Conservation (phyloP, 441 rosid species). For the Jatropha podagrica region DNA sequence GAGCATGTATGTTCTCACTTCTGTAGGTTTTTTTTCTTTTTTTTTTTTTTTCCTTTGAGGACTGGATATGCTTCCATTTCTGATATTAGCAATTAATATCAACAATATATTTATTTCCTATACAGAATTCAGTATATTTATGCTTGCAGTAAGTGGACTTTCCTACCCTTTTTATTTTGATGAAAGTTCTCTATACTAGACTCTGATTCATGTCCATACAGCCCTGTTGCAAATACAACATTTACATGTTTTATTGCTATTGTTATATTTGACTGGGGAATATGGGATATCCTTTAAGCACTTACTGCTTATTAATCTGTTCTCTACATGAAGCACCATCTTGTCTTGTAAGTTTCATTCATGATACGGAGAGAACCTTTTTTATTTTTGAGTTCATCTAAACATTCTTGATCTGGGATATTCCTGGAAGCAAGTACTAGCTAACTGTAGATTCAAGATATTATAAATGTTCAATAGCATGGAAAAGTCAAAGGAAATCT, state of each 20-base stretch:
- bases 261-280: neutral
- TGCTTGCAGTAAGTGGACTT: neutral
- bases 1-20: constrained; percentile 53
- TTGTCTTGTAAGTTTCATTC: neutral
- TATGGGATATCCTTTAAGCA: neutral
- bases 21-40: constrained; percentile 2
- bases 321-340: neutral
- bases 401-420: neutral
- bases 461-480: neutral
- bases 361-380: neutral
- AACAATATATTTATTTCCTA: neutral
- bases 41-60: neutral
- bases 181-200: neutral
- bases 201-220: neutral
- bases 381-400: neutral
- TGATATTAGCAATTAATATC: neutral
- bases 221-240: neutral
- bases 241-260: neutral
- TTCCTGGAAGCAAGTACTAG: neutral
- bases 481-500: neutral
- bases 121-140: neutral
- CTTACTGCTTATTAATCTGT: neutral
- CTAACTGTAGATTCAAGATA: neutral
- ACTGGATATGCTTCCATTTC: neutral
- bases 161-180: neutral